These are phyloP conservation scores for Vigna angularis DNA, from an alignment of 306 rosid species.

Conservation along the genomic window DNA sequence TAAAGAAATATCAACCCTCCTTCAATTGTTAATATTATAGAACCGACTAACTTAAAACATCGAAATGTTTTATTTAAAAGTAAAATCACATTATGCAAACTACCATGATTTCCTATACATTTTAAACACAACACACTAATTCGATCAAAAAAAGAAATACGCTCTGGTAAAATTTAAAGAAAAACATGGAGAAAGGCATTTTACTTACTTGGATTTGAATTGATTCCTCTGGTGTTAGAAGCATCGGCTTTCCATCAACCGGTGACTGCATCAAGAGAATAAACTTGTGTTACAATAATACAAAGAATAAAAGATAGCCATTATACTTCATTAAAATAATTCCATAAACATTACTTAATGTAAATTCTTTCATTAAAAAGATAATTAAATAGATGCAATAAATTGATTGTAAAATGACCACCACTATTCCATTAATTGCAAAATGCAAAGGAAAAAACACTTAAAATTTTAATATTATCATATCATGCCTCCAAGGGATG, in stretches of 20 bases:
- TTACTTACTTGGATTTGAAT: conserved; percentile 83
- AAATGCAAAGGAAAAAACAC: neutral
- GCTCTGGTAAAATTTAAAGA: neutral
- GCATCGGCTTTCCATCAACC: conserved; percentile 98
- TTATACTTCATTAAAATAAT: conserved; percentile 21
- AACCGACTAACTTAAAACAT: conserved; percentile 25
- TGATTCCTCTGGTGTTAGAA: conserved; percentile 95
- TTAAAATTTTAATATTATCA: conserved; percentile 15
- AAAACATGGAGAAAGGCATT: conserved; percentile 17
- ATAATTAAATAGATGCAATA: neutral
- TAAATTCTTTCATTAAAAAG: neutral
- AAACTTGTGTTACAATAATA: conserved; percentile 43
- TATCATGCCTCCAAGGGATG: conserved; percentile 1
- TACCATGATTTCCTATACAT: conserved; percentile 11
- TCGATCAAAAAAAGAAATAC: neutral
- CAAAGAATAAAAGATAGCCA: conserved; percentile 39
- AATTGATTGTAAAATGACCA: neutral
- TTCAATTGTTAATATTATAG: conserved; percentile 19
- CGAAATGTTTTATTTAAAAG: conserved; percentile 34
- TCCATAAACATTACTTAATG: conserved; percentile 9
- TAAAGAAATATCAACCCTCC: conserved; percentile 7
- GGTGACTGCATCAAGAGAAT: conserved; percentile 73
- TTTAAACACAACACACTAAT: conserved; percentile 1
- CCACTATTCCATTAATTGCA: conserved; percentile 1
- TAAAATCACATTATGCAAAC: conserved; percentile 7